phyloP scores from a whole-genome alignment of 1,284 basidiomycete genomes.

The Ceratobasidium sp. region DNA sequence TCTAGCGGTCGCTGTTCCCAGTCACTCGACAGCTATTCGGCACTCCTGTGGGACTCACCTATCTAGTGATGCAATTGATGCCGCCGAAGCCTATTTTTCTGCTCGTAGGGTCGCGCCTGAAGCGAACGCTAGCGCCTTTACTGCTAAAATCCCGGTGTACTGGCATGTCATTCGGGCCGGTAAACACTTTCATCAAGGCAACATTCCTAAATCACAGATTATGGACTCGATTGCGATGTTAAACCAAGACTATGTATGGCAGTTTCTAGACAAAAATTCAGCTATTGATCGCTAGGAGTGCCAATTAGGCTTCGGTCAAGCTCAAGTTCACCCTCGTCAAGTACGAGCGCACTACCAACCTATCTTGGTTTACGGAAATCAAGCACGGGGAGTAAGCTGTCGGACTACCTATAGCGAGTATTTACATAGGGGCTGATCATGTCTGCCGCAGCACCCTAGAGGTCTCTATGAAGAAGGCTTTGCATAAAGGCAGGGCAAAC shows the following conservation, averaged over 20 bases:
- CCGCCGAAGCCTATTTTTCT: constrained; percentile 58
- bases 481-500: constrained; percentile 30
- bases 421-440: constrained; percentile 11
- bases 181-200: constrained; percentile 59
- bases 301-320: neutral
- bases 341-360: neutral
- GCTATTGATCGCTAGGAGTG: neutral
- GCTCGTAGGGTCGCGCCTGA: constrained; percentile 20
- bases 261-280: neutral
- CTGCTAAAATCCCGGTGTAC: constrained; percentile 58
- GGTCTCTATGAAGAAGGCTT: constrained; percentile 64
- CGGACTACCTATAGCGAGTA: neutral
- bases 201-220: constrained; percentile 63
- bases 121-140: constrained; percentile 14
- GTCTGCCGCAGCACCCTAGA: constrained; percentile 61
- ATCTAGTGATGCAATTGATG: constrained; percentile 5
- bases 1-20: constrained; percentile 18
- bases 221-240: constrained; percentile 62
- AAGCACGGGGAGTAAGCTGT: no score
- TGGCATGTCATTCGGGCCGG: constrained; percentile 65
- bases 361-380: neutral
- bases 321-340: no score
- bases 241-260: constrained; percentile 62
- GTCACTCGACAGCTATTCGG: constrained; percentile 5
- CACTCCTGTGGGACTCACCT: constrained; percentile 34